Evolutionary conservation across 2,329 filamentous ascomycete genomes (phyloP).

Genomic region (Chaetomium sp.): DNA sequence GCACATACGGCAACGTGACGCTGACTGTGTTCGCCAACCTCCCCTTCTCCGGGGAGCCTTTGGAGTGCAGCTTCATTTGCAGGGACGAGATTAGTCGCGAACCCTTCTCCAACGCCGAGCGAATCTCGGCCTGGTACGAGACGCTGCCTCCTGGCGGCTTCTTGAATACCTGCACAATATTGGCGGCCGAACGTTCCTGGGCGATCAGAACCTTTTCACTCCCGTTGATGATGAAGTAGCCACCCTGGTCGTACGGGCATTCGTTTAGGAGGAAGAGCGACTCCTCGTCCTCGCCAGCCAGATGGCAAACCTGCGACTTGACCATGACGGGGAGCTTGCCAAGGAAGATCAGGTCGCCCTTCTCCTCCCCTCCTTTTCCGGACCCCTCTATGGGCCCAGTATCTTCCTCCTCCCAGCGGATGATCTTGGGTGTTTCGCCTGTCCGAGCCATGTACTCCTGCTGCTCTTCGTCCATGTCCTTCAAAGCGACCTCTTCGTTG

Average conservation of each 20-base stretch:
- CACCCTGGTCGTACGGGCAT: conserved; percentile 96
- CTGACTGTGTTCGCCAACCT: conserved; percentile 86
- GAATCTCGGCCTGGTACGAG: conserved; percentile 91
- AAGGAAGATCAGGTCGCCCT: conserved; percentile 79
- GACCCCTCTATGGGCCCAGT: conserved; percentile 51
- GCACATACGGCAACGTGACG: conserved; percentile 90
- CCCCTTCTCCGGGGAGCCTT: conserved; percentile 77
- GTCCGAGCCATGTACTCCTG: conserved; percentile 57
- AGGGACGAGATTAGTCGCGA: conserved; percentile 92
- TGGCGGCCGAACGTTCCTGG: conserved; percentile 94
- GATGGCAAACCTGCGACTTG: conserved; percentile 91
- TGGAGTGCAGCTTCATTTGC: conserved; percentile 85
- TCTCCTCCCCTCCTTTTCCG: conserved; percentile 49
- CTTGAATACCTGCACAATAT: conserved; percentile 99
- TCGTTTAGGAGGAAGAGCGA: conserved; percentile 90
- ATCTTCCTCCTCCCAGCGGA: conserved; percentile 64
- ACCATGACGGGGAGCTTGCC: conserved; percentile 98
- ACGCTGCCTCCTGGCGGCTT: conserved; percentile 92
- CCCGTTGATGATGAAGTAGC: conserved; percentile 99
- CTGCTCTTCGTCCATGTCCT: conserved; percentile 70
- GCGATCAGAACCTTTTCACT: conserved; percentile 98
- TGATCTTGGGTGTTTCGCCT: conserved; percentile 59
- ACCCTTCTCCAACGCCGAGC: conserved; percentile 94
- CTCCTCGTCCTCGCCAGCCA: conserved; percentile 81
- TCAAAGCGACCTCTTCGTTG: conserved; percentile 67